Percentiles rank a stretch among this genome's conserved stretches.
Conservation (phyloP, 1,284 basidiomycete genomes). For the Earliella scabrosa region DNA sequence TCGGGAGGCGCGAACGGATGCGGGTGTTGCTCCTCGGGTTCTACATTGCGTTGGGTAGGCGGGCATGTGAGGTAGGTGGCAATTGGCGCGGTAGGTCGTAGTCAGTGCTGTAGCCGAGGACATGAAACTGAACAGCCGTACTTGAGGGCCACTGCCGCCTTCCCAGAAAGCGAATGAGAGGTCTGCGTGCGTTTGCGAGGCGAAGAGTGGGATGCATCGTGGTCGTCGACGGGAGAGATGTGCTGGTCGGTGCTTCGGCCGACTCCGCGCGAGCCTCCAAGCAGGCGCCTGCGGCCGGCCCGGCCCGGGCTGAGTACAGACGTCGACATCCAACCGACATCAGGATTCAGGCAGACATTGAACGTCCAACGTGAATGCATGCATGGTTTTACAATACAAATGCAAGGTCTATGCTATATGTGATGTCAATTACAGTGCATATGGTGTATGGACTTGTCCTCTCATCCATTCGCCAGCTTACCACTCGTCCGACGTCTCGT, state of each 20-base stretch:
- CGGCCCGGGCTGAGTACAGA: too few species aligned
- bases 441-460: too few species aligned
- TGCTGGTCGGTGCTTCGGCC: constrained; percentile 17
- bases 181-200: constrained; percentile 49
- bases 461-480: too few species aligned
- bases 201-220: constrained; percentile 55
- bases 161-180: constrained; percentile 83
- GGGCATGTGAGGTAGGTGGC: constrained; percentile 1
- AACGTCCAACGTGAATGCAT: too few species aligned
- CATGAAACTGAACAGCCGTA: constrained; percentile 36
- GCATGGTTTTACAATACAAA: too few species aligned
- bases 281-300: too few species aligned
- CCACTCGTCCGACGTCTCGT: constrained; percentile 32
- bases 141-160: constrained; percentile 66
- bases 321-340: too few species aligned
- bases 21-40: constrained; percentile 61
- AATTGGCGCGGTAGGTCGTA: not conserved
- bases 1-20: constrained; percentile 82
- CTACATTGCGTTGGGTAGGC: constrained; percentile 48
- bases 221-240: constrained; percentile 14
- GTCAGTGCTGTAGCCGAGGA: not conserved
- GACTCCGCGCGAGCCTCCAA: constrained; percentile 13
- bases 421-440: too few species aligned
- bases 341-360: too few species aligned
- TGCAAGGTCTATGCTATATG: too few species aligned